Evolutionary conservation across 371 early-diverging fungal species (phyloP).

Genomic region (Actinomortierella ambigua): DNA sequence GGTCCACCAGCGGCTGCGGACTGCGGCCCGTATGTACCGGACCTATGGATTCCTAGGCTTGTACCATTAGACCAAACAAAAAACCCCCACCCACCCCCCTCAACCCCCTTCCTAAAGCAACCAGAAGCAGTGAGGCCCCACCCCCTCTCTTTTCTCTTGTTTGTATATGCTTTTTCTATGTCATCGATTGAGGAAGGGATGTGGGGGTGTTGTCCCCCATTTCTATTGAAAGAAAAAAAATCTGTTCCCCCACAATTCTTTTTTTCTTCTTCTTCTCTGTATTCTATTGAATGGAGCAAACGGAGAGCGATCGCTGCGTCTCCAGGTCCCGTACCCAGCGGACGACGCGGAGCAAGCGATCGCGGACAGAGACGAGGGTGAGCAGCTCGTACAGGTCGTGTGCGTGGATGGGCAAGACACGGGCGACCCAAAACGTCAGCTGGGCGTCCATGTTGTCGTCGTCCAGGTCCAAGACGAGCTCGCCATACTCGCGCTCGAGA

Average conservation of each 20-base stretch:
- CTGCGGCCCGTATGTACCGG: constrained; percentile 66
- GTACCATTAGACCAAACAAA: no score
- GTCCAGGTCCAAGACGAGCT: constrained; percentile 30
- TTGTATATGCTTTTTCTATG: no score
- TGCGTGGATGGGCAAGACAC: constrained; percentile 56
- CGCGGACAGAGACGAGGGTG: constrained; percentile 37
- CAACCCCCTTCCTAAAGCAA: no score
- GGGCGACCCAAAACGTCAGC: constrained; percentile 63
- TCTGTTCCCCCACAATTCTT: no score
- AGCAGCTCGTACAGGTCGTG: constrained; percentile 54
- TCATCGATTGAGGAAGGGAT: no score
- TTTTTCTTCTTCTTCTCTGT: no score
- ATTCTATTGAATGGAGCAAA: constrained; percentile 22
- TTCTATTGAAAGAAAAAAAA: no score
- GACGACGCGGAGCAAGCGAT: constrained; percentile 50
- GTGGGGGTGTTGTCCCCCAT: no score
- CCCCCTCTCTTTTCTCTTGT: no score
- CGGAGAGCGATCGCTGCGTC: constrained; percentile 31
- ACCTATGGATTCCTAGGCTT: constrained; percentile 43
- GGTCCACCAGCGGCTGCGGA: constrained; percentile 62
- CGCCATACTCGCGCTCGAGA: constrained; percentile 48
- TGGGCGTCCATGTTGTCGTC: constrained; percentile 47
- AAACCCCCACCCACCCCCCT: neutral
- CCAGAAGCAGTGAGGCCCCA: no score
- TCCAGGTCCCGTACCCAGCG: constrained; percentile 55